Conservation (phyloP, 1,139 yeast genomes). For the Kodamaea ohmeri region DNA sequence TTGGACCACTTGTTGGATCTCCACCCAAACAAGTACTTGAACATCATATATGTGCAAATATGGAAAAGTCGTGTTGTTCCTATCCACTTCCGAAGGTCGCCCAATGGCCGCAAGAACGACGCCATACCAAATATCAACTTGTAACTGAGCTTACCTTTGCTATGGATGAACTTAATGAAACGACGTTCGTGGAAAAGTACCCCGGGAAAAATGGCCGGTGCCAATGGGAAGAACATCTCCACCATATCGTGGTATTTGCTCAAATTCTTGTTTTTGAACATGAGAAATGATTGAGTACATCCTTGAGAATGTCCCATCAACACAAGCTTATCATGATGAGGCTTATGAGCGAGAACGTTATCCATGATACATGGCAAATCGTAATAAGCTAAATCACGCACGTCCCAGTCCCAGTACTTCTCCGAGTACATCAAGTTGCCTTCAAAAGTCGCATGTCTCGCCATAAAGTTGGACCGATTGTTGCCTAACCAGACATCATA, state of each 20-base stretch:
- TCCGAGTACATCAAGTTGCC: constrained; percentile 47
- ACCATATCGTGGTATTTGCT: constrained; percentile 43
- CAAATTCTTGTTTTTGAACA: constrained; percentile 42
- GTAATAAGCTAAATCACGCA: constrained; percentile 69
- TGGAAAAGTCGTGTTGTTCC: constrained; percentile 55
- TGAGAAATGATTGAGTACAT: constrained; percentile 76
- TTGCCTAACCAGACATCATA: constrained; percentile 95
- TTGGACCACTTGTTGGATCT: constrained; percentile 67
- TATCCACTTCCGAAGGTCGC: constrained; percentile 44
- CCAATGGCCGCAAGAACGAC: constrained; percentile 60
- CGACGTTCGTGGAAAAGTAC: constrained; percentile 54
- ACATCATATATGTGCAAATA: constrained; percentile 68
- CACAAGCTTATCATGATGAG: constrained; percentile 49
- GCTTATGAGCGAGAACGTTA: constrained; percentile 47
- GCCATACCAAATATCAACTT: constrained; percentile 57
- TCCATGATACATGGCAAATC: constrained; percentile 76
- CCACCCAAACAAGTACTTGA: constrained; percentile 86
- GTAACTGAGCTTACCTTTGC: constrained; percentile 34
- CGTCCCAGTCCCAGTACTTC: constrained; percentile 81
- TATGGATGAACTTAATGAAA: constrained; percentile 57
- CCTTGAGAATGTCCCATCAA: constrained; percentile 91
- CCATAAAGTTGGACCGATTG: constrained; percentile 80
- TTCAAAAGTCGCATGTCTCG: constrained; percentile 50
- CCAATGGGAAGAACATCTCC: constrained; percentile 68
- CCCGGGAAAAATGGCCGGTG: constrained; percentile 93